phyloP scores from a whole-genome alignment of 2,329 filamentous ascomycete genomes.

The Corinectria fuckeliana region DNA sequence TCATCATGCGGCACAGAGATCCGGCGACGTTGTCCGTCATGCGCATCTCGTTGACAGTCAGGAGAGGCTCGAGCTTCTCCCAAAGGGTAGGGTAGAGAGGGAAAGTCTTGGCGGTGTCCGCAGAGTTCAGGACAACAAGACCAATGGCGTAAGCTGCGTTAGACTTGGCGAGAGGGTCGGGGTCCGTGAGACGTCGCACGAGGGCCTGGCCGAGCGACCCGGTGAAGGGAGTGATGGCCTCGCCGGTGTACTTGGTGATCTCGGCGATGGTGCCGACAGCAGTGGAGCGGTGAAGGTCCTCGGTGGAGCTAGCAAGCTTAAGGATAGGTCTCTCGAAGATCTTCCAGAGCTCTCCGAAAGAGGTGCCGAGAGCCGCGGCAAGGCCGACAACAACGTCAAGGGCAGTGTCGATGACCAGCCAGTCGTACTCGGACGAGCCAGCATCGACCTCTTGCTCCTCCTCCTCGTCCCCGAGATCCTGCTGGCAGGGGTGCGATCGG shows the following conservation, averaged over 20 bases:
- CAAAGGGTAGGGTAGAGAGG: conserved; percentile 81
- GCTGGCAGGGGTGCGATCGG: conserved; percentile 90
- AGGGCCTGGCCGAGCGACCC: conserved; percentile 77
- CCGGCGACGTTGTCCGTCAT: conserved; percentile 93
- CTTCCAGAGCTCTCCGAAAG: conserved; percentile 91
- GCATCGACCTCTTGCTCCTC: conserved; percentile 74
- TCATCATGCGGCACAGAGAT: conserved; percentile 90
- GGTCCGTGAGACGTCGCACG: conserved; percentile 85
- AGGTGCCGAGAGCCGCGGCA: conserved; percentile 78
- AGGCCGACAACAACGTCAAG: conserved; percentile 89
- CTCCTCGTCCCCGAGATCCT: conserved; percentile 83
- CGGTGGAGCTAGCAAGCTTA: conserved; percentile 85
- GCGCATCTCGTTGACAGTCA: conserved; percentile 78
- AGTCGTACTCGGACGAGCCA: conserved; percentile 94
- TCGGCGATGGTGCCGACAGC: conserved; percentile 93
- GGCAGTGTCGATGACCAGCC: conserved; percentile 94
- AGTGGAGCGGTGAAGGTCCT: conserved; percentile 86
- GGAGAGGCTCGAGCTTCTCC: conserved; percentile 82
- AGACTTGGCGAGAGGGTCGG: conserved; percentile 90
- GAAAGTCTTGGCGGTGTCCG: conserved; percentile 72
- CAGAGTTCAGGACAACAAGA: conserved; percentile 81
- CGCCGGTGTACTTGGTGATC: conserved; percentile 83
- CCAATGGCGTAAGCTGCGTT: conserved; percentile 94
- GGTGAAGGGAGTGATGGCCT: conserved; percentile 82
- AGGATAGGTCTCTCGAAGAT: conserved; percentile 92